Base-by-base conservation (phyloP, 306 rosid genomes). In the Fragaria iinumae region DNA sequence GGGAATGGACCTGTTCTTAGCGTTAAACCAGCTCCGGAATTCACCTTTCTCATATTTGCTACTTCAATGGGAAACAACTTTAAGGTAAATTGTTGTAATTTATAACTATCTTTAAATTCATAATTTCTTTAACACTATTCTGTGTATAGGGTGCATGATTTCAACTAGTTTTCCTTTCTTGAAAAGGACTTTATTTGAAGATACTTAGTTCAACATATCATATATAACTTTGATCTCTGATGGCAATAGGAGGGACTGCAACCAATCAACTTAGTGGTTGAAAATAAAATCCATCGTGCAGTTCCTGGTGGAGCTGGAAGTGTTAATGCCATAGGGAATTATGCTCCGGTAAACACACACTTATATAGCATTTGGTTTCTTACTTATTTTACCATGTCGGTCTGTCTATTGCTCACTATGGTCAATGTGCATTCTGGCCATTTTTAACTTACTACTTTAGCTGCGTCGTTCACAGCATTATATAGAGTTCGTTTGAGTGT, bases 1-100 rank as follows among this genome's bases (percentile, higher is more conserved):
- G 80, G 75, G 49, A 69, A 32, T 57, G 75, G 69, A 69, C 68
- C 69, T 20, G 80, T 77, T 77, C 69, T 69, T 56, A 69, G 75
- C 43, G 9, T 20, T 45, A 56, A 0, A 43, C 80, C 75, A 17
- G 68, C 80, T 11, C 59, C 49, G 36, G 80, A 69, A 44, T 69
- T 68, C 69, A 55, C 34, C n/a, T 69, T 77, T 56, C 73, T 69
- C 32, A 11, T 77, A 53, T 77, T 16, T 43, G 74, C 57, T 43
- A 27, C 60, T 56, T 73, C 80, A 2, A 45, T 77, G 44, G 75
- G 34, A 2, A 69, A 69, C 29, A 17, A 11, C 48, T 18, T 55
- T 18, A 69, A 27, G 75, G 80, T 77, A 55, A 13, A 4, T 25
- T 67, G 3, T 20, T 9, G 10, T 39, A 23, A 6, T 41, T 38